Percentiles rank a stretch among this genome's conserved stretches.
Conservation (phyloP, 768 basidiomycete genomes). For the Tylopilus balloui region DNA sequence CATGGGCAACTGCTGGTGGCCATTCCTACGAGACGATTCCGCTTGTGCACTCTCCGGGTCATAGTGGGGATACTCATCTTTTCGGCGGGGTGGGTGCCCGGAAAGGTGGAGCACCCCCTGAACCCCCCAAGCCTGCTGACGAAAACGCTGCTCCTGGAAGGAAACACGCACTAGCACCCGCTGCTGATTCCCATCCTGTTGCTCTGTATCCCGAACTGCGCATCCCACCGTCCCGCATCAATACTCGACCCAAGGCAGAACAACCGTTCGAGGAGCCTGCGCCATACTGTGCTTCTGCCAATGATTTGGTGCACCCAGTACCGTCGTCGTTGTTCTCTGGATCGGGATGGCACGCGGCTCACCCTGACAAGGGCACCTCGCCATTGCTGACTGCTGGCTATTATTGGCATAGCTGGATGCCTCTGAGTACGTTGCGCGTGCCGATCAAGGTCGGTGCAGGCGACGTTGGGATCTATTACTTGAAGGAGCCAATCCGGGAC, state of each 20-base stretch:
- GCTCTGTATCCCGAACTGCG: slow-evolving; percentile 31
- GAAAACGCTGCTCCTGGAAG: slow-evolving; percentile 31
- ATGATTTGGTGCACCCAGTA: slow-evolving; percentile 95
- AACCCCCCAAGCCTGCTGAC: slow-evolving; percentile 34
- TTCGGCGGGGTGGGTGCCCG: slow-evolving; percentile 85
- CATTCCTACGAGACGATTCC: slow-evolving; percentile 57
- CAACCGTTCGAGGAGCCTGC: slow-evolving; percentile 77
- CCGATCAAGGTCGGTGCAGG: slow-evolving; percentile 84
- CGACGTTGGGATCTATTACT: slow-evolving; percentile 88
- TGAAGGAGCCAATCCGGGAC: slow-evolving; percentile 61
- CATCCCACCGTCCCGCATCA: slow-evolving; percentile 72
- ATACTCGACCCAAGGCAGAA: slow-evolving; percentile 50
- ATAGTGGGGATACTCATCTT: slow-evolving; percentile 46
- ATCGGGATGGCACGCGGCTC: slow-evolving; percentile 81
- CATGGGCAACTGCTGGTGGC: slow-evolving; percentile 75
- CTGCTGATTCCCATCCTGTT: slow-evolving; percentile 14
- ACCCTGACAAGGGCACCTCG: slow-evolving; percentile 50
- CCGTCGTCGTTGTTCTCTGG: slow-evolving; percentile 93
- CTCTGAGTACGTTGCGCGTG: slow-evolving; percentile 76
- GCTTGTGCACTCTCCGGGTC: slow-evolving; percentile 36
- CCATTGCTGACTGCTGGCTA: slow-evolving; percentile 61
- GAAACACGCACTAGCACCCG: slow-evolving; percentile 15
- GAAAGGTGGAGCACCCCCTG: slow-evolving; percentile 62
- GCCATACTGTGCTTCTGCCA: slow-evolving; percentile 93
- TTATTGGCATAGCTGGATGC: slow-evolving; percentile 90